Base-by-base conservation (phyloP, 2,329 filamentous ascomycete genomes). In the Fusarium robinianum region DNA sequence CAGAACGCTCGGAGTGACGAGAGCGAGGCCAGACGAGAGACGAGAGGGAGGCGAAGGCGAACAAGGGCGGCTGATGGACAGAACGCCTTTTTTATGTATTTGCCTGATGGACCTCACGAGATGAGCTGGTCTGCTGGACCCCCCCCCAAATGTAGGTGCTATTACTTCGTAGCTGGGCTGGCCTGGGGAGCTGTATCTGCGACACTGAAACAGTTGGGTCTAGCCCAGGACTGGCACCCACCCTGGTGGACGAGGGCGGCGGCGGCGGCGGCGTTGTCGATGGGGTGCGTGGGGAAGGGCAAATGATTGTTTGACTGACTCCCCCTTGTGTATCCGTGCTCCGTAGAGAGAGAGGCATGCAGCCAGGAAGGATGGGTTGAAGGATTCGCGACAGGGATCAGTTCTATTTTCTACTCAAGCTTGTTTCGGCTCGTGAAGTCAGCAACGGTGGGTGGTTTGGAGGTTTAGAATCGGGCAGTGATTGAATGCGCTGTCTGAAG, bases 21-120 rank as follows among this genome's bases (percentile, higher is more conserved):
- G 41, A 35, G 31, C 27, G 25, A 18, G 15, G 34, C 9, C 19
- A 40, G 39, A 16, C 16, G 14, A 16, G 42, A 15, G n/a, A 24
- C 24, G 31, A 37, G 22, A 19, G 29, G 19, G 17, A 14, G 16
- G 17, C 29, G 29, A 53, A 30, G 27, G 26, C 27, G 11, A 21
- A 15, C 17, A 32, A 30, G 38, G 22, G 32, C 22, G 12, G 38
- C 19, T 25, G 23, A 41, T 35, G 38, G 44, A 8, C 32, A 29
- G 24, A 24, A 25, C 35, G n/a, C 17, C 35, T 54, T 54, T 26
- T 39, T 55, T 55, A 55, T 55, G 47, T 55, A 55, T 52, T 35
- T 26, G 29, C 42, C 37, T 39, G 37, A 39, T 17, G 9, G 22
- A 16, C 38, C 38, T 41, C 30, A 41, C 30, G 10, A 23, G 22